Percentiles rank a stretch among this genome's conserved stretches.
Conservation (phyloP, 495 filamentous ascomycete genomes). For the Aspergillus asperescens region DNA sequence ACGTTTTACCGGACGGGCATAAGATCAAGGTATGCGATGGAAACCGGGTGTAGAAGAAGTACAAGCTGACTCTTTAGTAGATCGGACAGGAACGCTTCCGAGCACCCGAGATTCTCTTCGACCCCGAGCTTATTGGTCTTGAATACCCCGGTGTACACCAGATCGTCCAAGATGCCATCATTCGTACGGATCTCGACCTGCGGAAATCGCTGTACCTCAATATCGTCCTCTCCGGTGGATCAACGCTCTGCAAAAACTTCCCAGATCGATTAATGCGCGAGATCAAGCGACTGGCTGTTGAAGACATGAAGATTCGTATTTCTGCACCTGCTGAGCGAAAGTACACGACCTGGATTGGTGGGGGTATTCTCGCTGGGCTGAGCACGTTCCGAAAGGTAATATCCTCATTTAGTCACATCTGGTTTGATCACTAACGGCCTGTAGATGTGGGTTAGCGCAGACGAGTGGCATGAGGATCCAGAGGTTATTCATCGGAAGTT, state of each 20-base stretch:
- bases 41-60: not conserved
- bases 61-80: conserved; percentile 33
- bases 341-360: conserved; percentile 98
- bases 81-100: conserved; percentile 89
- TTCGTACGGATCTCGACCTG: conserved; percentile 93
- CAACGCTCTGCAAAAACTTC: conserved; percentile 87
- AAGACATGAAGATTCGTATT: conserved; percentile 99
- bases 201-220: conserved; percentile 91
- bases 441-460: conserved; percentile 98
- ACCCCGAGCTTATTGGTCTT: conserved; percentile 92
- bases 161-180: conserved; percentile 94
- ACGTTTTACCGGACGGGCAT: conserved; percentile 85
- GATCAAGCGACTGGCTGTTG: conserved; percentile 86
- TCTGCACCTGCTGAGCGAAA: conserved; percentile 96
- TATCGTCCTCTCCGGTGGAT: conserved; percentile 93
- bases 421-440: not conserved
- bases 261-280: conserved; percentile 90
- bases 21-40: conserved; percentile 66
- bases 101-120: conserved; percentile 95
- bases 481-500: conserved; percentile 98
- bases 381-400: conserved; percentile 98
- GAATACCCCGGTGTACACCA: conserved; percentile 98
- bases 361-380: conserved; percentile 92
- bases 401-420: conserved; percentile 24
- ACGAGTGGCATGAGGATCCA: conserved; percentile 99